These are phyloP conservation scores for Boletus smithii DNA, from an alignment of 1,284 basidiomycete species.

Conservation along the genomic window DNA sequence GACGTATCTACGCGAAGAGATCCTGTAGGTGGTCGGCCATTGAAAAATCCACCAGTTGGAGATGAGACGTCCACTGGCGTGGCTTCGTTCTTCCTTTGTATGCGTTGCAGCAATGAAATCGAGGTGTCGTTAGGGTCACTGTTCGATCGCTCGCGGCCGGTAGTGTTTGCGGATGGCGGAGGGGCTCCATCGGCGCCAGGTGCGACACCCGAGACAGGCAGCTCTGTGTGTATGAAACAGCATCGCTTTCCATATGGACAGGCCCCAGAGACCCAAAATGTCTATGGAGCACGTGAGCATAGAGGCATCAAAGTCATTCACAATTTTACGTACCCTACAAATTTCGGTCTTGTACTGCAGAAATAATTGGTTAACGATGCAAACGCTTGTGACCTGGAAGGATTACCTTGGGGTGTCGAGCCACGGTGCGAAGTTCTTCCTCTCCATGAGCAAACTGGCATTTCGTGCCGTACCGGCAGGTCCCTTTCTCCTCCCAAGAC, in stretches of 20 bases:
- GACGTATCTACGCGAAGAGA: slow-evolving; percentile 71
- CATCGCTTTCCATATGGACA: slow-evolving; percentile 88
- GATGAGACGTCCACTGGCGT: slow-evolving; percentile 47
- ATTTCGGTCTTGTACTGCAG: slow-evolving; percentile 87
- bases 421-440: slow-evolving; percentile 76
- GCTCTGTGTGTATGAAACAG: slow-evolving; percentile 86
- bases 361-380: slow-evolving; percentile 15
- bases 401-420: slow-evolving; percentile 81
- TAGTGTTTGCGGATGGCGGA: slow-evolving; percentile 46
- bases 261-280: slow-evolving; percentile 88
- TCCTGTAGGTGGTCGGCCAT: slow-evolving; percentile 57
- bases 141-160: slow-evolving; percentile 70
- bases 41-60: slow-evolving; percentile 46
- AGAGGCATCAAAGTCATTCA: slow-evolving; percentile 6
- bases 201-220: slow-evolving; percentile 59
- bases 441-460: slow-evolving; percentile 92
- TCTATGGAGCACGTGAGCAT: slow-evolving; percentile 42
- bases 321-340: slow-evolving; percentile 61
- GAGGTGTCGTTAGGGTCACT: slow-evolving; percentile 73
- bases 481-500: slow-evolving; percentile 90
- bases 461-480: slow-evolving; percentile 82
- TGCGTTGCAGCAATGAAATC: slow-evolving; percentile 69
- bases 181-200: slow-evolving; percentile 47
- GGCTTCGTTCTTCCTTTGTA: slow-evolving; percentile 60
- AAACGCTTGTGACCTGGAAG: slow-evolving; percentile 1